A percentile compares a stretch with the other conserved stretches of the same genome.
phyloP scores from a whole-genome alignment of 106 monocot species.

The Phalaenopsis equestris region DNA sequence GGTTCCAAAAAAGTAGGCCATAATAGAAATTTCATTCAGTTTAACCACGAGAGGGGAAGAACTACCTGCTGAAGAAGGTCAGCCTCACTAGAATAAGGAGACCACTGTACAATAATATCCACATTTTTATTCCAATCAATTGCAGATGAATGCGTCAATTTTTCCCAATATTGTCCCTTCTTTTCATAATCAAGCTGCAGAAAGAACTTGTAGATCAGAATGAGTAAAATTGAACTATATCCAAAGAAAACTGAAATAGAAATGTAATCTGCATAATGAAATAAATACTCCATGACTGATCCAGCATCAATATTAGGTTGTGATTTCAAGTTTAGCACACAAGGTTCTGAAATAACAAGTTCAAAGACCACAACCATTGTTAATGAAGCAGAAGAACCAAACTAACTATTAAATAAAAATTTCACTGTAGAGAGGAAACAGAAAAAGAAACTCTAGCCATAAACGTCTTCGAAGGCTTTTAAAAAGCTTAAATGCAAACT shows the following conservation, averaged over 20 bases:
- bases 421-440: too few species aligned
- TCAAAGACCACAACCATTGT: neutral
- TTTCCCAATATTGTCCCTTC: constrained; percentile 43
- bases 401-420: neutral
- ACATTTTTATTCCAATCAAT: constrained; percentile 68
- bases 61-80: constrained; percentile 73
- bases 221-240: neutral
- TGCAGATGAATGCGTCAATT: constrained; percentile 26
- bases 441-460: too few species aligned
- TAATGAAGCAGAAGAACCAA: neutral
- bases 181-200: constrained; percentile 79
- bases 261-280: neutral
- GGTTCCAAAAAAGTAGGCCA: neutral
- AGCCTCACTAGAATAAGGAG: constrained; percentile 72
- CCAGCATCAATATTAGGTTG: neutral
- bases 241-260: neutral
- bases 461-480: too few species aligned
- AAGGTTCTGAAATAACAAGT: neutral
- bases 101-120: constrained; percentile 71
- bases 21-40: neutral
- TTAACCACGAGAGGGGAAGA: neutral
- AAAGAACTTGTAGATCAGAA: neutral
- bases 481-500: too few species aligned
- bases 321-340: neutral
- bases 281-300: neutral